These are phyloP conservation scores for Termitomyces sp. DNA, from an alignment of 768 basidiomycete species.

Conservation along the genomic window DNA sequence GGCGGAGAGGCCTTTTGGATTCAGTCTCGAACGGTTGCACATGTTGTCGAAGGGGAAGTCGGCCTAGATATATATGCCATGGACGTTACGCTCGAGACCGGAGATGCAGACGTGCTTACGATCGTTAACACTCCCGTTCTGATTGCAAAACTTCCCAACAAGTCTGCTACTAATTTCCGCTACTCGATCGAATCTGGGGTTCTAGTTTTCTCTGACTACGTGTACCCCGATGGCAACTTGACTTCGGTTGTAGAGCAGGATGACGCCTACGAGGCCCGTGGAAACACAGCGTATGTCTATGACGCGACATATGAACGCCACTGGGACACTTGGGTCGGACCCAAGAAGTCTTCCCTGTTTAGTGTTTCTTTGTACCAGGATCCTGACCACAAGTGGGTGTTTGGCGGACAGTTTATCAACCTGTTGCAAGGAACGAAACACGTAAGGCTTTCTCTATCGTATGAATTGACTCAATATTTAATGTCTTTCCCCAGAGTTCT, in stretches of 20 bases:
- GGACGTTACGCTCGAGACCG: slow-evolving; percentile 42
- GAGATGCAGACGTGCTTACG: slow-evolving; percentile 23
- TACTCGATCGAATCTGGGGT: slow-evolving; percentile 50
- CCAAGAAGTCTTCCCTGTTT: slow-evolving; percentile 72
- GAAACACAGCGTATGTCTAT: slow-evolving; percentile 68
- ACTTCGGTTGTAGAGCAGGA: slow-evolving; percentile 68
- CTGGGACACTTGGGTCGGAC: slow-evolving; percentile 75
- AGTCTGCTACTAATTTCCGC: slow-evolving; percentile 67
- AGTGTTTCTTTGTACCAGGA: slow-evolving; percentile 52
- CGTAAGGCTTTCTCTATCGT: slow-evolving; percentile 39
- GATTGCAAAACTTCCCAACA: slow-evolving; percentile 66
- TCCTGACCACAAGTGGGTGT: slow-evolving; percentile 46
- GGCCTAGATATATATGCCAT: slow-evolving; percentile 58
- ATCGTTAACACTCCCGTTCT: slow-evolving; percentile 37
- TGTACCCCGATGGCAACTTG: slow-evolving; percentile 74
- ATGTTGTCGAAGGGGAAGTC: slow-evolving; percentile 55
- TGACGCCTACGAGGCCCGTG: slow-evolving; percentile 66
- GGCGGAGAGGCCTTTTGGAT: slow-evolving; percentile 84
- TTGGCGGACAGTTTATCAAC: slow-evolving; percentile 51
- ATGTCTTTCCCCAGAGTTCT: slow-evolving; percentile 40
- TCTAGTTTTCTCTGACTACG: slow-evolving; percentile 84
- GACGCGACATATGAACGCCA: slow-evolving; percentile 69
- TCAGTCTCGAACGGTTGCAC: slow-evolving; percentile 62
- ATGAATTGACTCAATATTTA: not conserved
- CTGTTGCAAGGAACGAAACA: slow-evolving; percentile 65